A percentile compares a stretch with the other conserved stretches of the same genome.
phyloP scores from a whole-genome alignment of 2,329 filamentous ascomycete genomes.

The Trichoderma sp. region DNA sequence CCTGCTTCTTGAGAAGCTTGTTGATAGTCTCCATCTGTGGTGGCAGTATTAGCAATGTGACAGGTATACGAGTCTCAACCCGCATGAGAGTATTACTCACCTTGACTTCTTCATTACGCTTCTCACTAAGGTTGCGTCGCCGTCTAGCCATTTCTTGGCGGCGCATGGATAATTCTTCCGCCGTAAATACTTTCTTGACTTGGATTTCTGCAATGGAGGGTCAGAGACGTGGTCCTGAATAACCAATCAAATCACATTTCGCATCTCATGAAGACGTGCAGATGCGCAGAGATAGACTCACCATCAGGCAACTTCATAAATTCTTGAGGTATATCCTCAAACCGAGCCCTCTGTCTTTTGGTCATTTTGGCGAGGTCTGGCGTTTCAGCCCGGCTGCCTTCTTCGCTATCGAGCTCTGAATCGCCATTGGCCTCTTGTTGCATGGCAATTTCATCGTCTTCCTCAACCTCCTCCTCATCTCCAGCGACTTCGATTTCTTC shows the following conservation, averaged over 20 bases:
- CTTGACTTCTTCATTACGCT: slow-evolving; percentile 64
- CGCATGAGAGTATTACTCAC: slow-evolving; percentile 33
- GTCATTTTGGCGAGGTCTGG: slow-evolving; percentile 61
- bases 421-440: slow-evolving; percentile 26
- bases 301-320: slow-evolving; percentile 62
- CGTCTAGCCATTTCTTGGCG: slow-evolving; percentile 61
- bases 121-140: slow-evolving; percentile 61
- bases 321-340: slow-evolving; percentile 54
- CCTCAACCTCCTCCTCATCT: slow-evolving; percentile 44
- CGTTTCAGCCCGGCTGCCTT: slow-evolving; percentile 48
- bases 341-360: slow-evolving; percentile 57
- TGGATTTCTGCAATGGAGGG: slow-evolving; percentile 53
- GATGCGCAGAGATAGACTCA: slow-evolving; percentile 31
- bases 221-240: neutral
- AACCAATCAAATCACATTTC: neutral
- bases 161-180: slow-evolving; percentile 61
- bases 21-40: slow-evolving; percentile 84
- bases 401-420: slow-evolving; percentile 29
- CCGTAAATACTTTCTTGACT: slow-evolving; percentile 61
- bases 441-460: slow-evolving; percentile 39
- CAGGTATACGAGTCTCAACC: neutral
- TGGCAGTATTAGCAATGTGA: slow-evolving; percentile 9
- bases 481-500: slow-evolving; percentile 44
- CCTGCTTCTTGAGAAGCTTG: slow-evolving; percentile 82
- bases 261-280: neutral